These are phyloP conservation scores for Boletus subparvulus DNA, from an alignment of 768 basidiomycete species.

Conservation along the genomic window DNA sequence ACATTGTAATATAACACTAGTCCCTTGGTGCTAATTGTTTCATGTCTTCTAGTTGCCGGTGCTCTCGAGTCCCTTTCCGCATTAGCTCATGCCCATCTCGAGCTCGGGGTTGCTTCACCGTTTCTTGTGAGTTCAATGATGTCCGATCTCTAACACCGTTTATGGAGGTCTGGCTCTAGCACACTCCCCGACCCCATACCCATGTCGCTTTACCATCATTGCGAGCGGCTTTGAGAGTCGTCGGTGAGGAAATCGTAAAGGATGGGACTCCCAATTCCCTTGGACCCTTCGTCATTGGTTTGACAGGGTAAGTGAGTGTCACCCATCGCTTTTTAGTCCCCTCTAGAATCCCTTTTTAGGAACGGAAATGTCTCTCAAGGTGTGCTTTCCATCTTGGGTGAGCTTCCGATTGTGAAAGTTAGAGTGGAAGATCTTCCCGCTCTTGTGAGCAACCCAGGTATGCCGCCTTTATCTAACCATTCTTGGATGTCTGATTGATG, in stretches of 20 bases:
- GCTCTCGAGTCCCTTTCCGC: slow-evolving; percentile 78
- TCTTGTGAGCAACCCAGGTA: slow-evolving; percentile 56
- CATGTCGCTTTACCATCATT: slow-evolving; percentile 56
- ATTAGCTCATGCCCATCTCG: slow-evolving; percentile 76
- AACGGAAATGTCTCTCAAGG: slow-evolving; percentile 83
- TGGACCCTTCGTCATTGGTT: slow-evolving; percentile 77
- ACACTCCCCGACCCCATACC: slow-evolving; percentile 79
- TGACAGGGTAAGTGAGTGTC: slow-evolving; percentile 65
- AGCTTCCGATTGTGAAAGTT: slow-evolving; percentile 66
- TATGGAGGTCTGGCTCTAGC: slow-evolving; percentile 30
- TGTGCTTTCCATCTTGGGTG: slow-evolving; percentile 65
- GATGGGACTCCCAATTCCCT: slow-evolving; percentile 60
- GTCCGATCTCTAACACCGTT: background rate
- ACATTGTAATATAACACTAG: background rate
- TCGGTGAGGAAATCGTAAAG: slow-evolving; percentile 54
- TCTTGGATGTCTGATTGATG: slow-evolving; percentile 1
- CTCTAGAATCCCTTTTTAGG: slow-evolving; percentile 36
- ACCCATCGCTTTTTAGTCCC: background rate
- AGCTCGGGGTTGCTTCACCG: slow-evolving; percentile 76
- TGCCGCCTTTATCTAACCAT: slow-evolving; percentile 7
- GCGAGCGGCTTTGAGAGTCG: slow-evolving; percentile 50
- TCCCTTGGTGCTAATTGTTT: background rate
- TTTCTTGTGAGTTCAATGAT: slow-evolving; percentile 59
- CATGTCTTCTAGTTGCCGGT: slow-evolving; percentile 62
- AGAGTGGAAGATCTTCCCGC: slow-evolving; percentile 53